These are phyloP conservation scores for Sporothrix curviconia DNA, from an alignment of 2,329 filamentous ascomycete species.

Conservation along the genomic window DNA sequence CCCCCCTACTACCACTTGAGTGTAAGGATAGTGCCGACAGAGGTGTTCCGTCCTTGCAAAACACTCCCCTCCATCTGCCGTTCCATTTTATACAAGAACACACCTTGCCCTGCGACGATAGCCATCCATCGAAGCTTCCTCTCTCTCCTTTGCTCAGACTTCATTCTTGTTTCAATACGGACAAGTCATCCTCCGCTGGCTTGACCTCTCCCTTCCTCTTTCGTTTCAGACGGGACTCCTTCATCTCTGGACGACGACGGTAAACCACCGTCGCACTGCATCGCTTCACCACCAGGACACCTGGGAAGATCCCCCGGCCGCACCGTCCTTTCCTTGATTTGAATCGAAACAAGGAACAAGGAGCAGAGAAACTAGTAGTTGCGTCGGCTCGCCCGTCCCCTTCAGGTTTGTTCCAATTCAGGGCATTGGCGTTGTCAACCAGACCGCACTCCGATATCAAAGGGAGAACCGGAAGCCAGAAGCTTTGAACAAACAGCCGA, in stretches of 20 bases:
- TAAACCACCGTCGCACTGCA: background rate
- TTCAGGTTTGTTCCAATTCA: background rate
- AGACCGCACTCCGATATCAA: background rate
- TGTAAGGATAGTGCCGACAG: conserved; percentile 40
- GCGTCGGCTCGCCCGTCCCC: background rate
- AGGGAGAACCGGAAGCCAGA: background rate
- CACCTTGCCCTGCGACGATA: conserved; percentile 38
- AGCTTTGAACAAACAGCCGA: background rate
- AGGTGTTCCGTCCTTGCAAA: conserved; percentile 38
- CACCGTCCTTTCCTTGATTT: conserved; percentile 6
- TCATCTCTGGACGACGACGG: conserved; percentile 1
- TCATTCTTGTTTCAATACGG: conserved; percentile 24
- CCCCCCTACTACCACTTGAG: conserved; percentile 11
- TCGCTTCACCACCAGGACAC: background rate
- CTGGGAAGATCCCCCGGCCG: background rate
- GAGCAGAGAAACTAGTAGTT: background rate
- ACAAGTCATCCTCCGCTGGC: conserved; percentile 13
- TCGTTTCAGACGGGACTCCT: conserved; percentile 6
- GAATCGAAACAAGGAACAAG: conserved; percentile 15
- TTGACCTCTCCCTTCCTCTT: conserved; percentile 2
- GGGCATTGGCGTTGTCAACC: background rate
- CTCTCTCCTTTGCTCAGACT: conserved; percentile 21
- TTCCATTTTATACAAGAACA: conserved; percentile 45
- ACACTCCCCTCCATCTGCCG: conserved; percentile 44
- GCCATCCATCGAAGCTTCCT: conserved; percentile 22